A percentile compares a stretch with the other conserved stretches of the same genome.
phyloP scores from a whole-genome alignment of 768 basidiomycete genomes.

The Leccinellum rugosiceps region DNA sequence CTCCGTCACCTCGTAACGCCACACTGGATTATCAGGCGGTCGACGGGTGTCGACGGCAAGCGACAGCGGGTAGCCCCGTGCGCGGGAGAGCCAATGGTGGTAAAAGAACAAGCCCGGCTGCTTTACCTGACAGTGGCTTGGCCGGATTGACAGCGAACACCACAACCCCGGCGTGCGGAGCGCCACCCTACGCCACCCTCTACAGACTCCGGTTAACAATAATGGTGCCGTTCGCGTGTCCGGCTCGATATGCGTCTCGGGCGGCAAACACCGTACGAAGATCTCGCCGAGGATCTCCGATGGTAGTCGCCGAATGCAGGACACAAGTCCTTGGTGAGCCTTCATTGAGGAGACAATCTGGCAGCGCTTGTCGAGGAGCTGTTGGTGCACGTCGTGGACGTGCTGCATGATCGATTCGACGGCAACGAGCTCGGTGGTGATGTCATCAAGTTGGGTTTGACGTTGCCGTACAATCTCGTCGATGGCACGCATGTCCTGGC shows the following conservation, averaged over 20 bases:
- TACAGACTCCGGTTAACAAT: constrained; percentile 39
- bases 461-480: constrained; percentile 13
- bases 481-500: constrained; percentile 11
- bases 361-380: constrained; percentile 10
- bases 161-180: constrained; percentile 43
- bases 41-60: constrained; percentile 17
- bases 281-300: constrained; percentile 47
- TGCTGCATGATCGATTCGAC: constrained; percentile 14
- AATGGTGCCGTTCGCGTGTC: constrained; percentile 31
- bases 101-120: constrained; percentile 14
- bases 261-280: constrained; percentile 38
- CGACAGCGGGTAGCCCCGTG: constrained; percentile 18
- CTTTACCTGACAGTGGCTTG: constrained; percentile 1
- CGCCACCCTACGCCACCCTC: constrained; percentile 40
- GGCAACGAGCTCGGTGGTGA: constrained; percentile 8
- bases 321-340: constrained; percentile 20
- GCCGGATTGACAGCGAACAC: constrained; percentile 37
- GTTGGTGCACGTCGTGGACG: constrained; percentile 6
- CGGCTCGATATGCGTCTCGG: constrained; percentile 23
- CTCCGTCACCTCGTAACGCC: constrained; percentile 21
- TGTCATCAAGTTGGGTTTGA: constrained; percentile 12
- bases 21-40: constrained; percentile 15
- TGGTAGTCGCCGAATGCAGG: constrained; percentile 37
- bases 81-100: constrained; percentile 20
- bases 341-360: constrained; percentile 17